These are phyloP conservation scores for Orychophragmus violaceus DNA, from an alignment of 345 rosid genomes.

Conservation along the genomic window DNA sequence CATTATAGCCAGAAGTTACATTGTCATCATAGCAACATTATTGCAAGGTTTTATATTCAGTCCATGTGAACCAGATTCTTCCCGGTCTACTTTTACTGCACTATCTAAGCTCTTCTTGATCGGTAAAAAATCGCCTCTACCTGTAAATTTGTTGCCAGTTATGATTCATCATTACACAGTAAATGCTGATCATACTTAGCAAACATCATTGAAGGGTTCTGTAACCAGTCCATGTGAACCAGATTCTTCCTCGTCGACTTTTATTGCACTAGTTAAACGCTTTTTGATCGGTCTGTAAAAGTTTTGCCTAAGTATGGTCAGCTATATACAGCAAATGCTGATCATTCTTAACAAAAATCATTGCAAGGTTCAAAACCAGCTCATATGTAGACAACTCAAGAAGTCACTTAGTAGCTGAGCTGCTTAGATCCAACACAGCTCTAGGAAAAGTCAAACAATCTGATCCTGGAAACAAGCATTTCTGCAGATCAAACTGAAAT, in stretches of 20 bases:
- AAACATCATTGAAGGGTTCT: not conserved
- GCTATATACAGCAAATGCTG: not conserved
- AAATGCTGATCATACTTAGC: not conserved
- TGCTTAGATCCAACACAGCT: constrained; percentile 2
- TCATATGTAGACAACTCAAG: constrained; percentile 1
- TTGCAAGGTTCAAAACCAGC: not conserved
- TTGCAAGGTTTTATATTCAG: not conserved
- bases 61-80: not conserved
- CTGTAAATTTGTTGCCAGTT: not conserved
- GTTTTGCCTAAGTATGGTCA: not conserved
- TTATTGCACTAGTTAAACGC: not conserved
- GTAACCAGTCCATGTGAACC: not conserved
- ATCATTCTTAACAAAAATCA: not conserved
- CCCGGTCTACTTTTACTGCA: not conserved
- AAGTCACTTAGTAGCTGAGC: constrained; percentile 1
- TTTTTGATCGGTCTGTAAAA: not conserved
- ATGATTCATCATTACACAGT: not conserved
- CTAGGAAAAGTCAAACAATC: not conserved
- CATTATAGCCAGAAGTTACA: not conserved
- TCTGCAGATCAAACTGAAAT: constrained; percentile 15
- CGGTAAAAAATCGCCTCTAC: not conserved
- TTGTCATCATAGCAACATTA: not conserved
- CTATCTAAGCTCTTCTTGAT: not conserved
- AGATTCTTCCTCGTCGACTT: not conserved
- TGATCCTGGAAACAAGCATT: not conserved